Base-by-base conservation (phyloP, 1,139 yeast species). In the Eremothecium sinecaudum region DNA sequence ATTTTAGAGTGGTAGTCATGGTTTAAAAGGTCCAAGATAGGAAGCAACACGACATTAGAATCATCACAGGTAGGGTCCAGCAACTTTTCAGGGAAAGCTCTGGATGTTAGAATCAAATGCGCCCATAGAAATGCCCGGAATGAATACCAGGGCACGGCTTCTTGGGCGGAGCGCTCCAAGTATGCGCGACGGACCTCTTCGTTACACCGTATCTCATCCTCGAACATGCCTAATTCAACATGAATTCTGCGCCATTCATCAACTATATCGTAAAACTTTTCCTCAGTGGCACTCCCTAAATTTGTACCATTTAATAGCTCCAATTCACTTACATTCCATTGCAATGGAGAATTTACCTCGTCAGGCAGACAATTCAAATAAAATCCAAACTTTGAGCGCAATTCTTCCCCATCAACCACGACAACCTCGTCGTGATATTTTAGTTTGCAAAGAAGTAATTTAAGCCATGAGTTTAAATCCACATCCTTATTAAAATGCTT, bases 111-210 rank as follows among this genome's bases (percentile, higher is more conserved):
- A 9, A 83, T 78, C 33, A 76, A 62, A 31, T 75, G 67, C 0
- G 90, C 73, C 94, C 94, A 86, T 10, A 79, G 53, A 51, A 75
- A 86, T 22, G 77, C 64, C 1, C 75, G 64, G 46, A 79, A 78
- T 29, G 75, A 64, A 5, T 77, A 69, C 86, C 87, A 79, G n/a
- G 19, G 17, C 4, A 17, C 7, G 5, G 31, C 8, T 5, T 19
- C 18, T 4, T 12, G 18, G 13, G 18, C 30, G 19, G 28, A 25
- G n/a, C 32, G 31, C 11, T n/a, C 10, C 5, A 4, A 5, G 3
- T 24, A 24, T 2, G 33, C 11, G 17, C 28, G 17, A n/a, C n/a
- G 4, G 10, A 4, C 21, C 17, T 16, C 12, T 5, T 37, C 4
- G 11, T 17, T 11, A n/a, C 3, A n/a, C 19, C 21, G 11, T 9